A percentile compares a stretch with the other conserved stretches of the same genome.
Conservation (phyloP, 2,329 filamentous ascomycete species). For the Cordyceps pruinosa region DNA sequence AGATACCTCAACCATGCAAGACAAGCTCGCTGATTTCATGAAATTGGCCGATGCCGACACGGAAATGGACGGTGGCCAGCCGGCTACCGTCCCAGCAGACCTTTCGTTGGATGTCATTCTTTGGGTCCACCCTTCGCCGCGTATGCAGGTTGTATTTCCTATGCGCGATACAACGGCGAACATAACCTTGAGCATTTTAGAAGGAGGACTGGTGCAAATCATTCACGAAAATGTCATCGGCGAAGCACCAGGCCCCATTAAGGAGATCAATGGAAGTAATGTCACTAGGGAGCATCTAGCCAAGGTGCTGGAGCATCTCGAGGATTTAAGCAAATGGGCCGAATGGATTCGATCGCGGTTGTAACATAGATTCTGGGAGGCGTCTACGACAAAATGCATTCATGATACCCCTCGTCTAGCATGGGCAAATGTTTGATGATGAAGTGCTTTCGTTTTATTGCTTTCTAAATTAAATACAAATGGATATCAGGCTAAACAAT, state of each 20-base stretch:
- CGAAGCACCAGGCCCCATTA: slow-evolving; percentile 26
- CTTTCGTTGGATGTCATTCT: slow-evolving; percentile 47
- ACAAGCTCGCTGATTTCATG: slow-evolving; percentile 29
- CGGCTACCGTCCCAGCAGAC: slow-evolving; percentile 10
- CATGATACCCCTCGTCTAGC: neutral
- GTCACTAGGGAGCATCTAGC: slow-evolving; percentile 37
- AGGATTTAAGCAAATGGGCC: slow-evolving; percentile 47
- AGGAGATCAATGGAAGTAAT: slow-evolving; percentile 13
- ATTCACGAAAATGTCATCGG: slow-evolving; percentile 46
- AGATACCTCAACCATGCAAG: slow-evolving; percentile 22
- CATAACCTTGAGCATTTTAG: slow-evolving; percentile 51
- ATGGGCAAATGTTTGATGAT: neutral
- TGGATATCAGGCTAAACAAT: neutral
- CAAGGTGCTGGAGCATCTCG: slow-evolving; percentile 40
- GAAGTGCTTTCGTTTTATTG: neutral
- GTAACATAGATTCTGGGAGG: slow-evolving; percentile 14
- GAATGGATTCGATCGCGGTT: slow-evolving; percentile 43
- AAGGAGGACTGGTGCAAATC: slow-evolving; percentile 53
- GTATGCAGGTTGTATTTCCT: slow-evolving; percentile 48
- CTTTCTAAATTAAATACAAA: neutral
- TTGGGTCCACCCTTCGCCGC: slow-evolving; percentile 42
- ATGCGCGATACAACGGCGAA: slow-evolving; percentile 42
- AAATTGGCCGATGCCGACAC: neutral
- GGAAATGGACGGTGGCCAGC: neutral
- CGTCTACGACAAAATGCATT: neutral